phyloP scores from a whole-genome alignment of 805 yeast species.

The Kodamaea hsintzibuensis region DNA sequence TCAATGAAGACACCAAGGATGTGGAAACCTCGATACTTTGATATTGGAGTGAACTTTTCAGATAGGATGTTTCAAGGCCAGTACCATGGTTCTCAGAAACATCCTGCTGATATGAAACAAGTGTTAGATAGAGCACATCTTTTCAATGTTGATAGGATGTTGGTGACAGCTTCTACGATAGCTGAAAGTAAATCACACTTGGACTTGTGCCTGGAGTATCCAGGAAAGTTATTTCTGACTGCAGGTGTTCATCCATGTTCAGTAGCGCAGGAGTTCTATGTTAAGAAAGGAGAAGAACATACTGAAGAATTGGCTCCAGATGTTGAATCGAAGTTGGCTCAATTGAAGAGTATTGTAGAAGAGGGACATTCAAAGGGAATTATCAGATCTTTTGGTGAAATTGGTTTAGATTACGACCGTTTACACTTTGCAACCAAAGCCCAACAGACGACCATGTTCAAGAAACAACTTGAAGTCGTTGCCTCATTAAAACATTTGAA shows the following conservation, averaged over 20 bases:
- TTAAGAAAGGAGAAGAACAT: conserved; percentile 14
- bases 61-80: conserved; percentile 85
- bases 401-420: conserved; percentile 94
- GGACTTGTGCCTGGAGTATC: conserved; percentile 47
- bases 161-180: conserved; percentile 82
- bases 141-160: conserved; percentile 64
- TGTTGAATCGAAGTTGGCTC: conserved; percentile 44
- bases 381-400: conserved; percentile 89
- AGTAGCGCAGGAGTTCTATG: conserved; percentile 50
- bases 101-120: conserved; percentile 61
- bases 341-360: conserved; percentile 50
- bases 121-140: conserved; percentile 68
- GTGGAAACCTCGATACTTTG: conserved; percentile 47
- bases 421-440: conserved; percentile 70
- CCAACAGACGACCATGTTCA: conserved; percentile 68
- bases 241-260: conserved; percentile 97
- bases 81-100: conserved; percentile 68
- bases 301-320: conserved; percentile 38
- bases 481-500: conserved; percentile 40
- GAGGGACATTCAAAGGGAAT: conserved; percentile 49
- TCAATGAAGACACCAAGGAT: not conserved
- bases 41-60: conserved; percentile 71
- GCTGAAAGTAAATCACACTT: conserved; percentile 65
- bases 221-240: conserved; percentile 53
- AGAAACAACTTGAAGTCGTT: conserved; percentile 68